Evolutionary conservation across 495 filamentous ascomycete genomes (phyloP).

Genomic region (Evansstolkia leycettana): DNA sequence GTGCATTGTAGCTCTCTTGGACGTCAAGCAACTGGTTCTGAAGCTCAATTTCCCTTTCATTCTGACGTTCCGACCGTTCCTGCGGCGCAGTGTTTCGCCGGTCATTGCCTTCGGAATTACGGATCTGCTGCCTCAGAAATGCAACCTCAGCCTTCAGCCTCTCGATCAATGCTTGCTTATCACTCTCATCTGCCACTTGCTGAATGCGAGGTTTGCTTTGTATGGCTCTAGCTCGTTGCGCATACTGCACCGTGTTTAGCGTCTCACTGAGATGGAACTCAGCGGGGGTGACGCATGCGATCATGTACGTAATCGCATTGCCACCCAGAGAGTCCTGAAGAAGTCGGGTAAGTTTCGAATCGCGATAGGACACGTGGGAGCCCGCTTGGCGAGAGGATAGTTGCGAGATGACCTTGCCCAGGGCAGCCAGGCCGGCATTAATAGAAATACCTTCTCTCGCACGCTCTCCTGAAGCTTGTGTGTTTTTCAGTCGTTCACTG

Average conservation of each 20-base stretch:
- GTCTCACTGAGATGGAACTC: constrained; percentile 98
- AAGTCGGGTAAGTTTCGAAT: constrained; percentile 89
- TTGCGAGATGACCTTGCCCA: constrained; percentile 98
- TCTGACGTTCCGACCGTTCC: constrained; percentile 66
- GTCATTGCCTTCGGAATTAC: constrained; percentile 50
- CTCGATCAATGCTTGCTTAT: constrained; percentile 91
- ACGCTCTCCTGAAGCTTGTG: constrained; percentile 85
- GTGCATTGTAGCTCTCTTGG: constrained; percentile 87
- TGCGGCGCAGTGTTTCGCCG: constrained; percentile 45
- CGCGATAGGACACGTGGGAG: constrained; percentile 92
- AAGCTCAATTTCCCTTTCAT: constrained; percentile 76
- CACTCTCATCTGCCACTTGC: constrained; percentile 76
- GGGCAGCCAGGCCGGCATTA: constrained; percentile 86
- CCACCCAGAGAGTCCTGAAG: constrained; percentile 97
- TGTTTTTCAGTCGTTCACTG: constrained; percentile 95
- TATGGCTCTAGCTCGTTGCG: constrained; percentile 88
- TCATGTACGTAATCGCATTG: constrained; percentile 98
- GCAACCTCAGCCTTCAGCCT: constrained; percentile 86
- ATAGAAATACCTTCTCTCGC: constrained; percentile 97
- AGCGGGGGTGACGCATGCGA: constrained; percentile 93
- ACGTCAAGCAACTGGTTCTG: constrained; percentile 88
- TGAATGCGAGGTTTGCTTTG: constrained; percentile 97
- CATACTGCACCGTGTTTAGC: constrained; percentile 92
- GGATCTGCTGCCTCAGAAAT: constrained; percentile 89
- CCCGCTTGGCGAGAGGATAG: constrained; percentile 80